A percentile compares a stretch with the other conserved stretches of the same genome.
Conservation (phyloP, 495 filamentous ascomycete genomes). For the Lepraria neglecta region DNA sequence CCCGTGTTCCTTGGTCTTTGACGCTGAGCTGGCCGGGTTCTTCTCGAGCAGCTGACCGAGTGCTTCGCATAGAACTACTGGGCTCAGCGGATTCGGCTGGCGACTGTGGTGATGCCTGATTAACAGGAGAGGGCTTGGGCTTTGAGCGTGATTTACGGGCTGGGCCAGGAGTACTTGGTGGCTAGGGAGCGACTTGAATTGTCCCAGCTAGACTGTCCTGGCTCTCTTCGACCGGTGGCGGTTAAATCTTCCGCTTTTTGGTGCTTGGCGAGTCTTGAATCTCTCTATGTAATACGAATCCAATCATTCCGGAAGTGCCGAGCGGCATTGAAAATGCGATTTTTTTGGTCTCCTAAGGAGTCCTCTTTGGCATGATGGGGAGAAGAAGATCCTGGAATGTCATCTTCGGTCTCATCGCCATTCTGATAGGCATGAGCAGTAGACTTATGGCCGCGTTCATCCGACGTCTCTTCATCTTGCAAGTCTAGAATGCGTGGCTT, state of each 20-base stretch:
- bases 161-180: background rate
- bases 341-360: no score
- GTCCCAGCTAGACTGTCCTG: constrained; percentile 15
- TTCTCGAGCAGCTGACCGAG: constrained; percentile 11
- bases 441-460: background rate
- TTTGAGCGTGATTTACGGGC: background rate
- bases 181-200: background rate
- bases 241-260: background rate
- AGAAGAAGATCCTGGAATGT: background rate
- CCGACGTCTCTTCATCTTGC: background rate
- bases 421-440: no score
- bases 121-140: background rate
- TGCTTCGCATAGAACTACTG: constrained; percentile 18
- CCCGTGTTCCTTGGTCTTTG: background rate
- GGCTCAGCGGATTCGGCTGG: background rate
- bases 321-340: background rate
- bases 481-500: background rate
- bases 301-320: no score
- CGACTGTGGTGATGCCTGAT: background rate
- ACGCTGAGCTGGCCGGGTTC: background rate
- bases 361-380: no score
- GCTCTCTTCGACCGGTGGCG: constrained; percentile 13
- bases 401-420: background rate
- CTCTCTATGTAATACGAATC: background rate
- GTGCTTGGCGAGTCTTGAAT: background rate